Base-by-base conservation (phyloP, 768 basidiomycete genomes). In the Amanita muscaria region DNA sequence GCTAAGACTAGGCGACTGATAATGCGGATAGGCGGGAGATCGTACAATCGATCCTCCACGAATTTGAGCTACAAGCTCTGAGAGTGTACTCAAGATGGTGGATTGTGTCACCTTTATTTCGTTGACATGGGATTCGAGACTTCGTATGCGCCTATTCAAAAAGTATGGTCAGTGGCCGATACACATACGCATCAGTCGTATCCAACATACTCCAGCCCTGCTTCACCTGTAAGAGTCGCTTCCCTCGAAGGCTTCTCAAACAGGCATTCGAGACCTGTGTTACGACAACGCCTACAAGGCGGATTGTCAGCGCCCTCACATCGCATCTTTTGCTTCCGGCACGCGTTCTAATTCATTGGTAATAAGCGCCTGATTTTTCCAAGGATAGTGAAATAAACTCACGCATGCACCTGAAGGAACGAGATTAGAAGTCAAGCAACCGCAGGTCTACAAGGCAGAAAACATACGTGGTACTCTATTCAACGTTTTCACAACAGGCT, bases 241-340 rank as follows among this genome's bases (percentile, higher is more conserved):
- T 92, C 89, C 53, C 82, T 74, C 10, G 80, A 82, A 2, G 93
- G 93, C 55, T 96, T 96, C 63, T 97, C 93, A 59, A 97, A 94
- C 25, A 96, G 72, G 66, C 93, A 97, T 32, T 92, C 88, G 10
- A 96, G 71, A 2, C 88, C 87, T 15, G 86, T 83, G 55, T 90
- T 85, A 24, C 88, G 76, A 65, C 93, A 97, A 34, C 93, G 79
- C 56, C 86, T 82, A 64, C 93, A 97, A n/a, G 93, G 93, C 19
- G 93, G 92, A 56, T 88, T 91, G 60, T 96, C 93, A 12, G 91
- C 93, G 1, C 90, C 91, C 62, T 93, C 90, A 59, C 92, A 97
- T 54, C 91, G 74, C 93, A 96, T 96, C 68, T 96, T 96, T 71
- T 93, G 91, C 57, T 90, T 88, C 54, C 92, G 73, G 63, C 92